Evolutionary conservation across 169 alveolate species (phyloP).

Genomic region (Plasmodium adleri): DNA sequence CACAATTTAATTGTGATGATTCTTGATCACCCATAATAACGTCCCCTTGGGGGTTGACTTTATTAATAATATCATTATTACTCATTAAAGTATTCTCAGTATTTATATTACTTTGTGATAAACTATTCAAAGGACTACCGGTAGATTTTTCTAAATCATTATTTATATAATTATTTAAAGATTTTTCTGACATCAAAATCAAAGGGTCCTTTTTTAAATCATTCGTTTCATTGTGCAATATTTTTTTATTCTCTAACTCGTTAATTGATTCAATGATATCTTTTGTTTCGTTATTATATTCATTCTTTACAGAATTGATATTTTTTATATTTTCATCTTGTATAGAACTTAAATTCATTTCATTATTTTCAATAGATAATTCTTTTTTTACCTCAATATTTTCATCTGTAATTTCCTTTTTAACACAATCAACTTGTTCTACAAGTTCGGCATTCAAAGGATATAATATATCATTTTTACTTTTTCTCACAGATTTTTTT

Average conservation of each 20-base stretch:
- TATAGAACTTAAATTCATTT: not conserved
- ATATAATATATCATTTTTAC: no score
- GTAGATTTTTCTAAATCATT: slow-evolving; percentile 6
- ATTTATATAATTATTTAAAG: not conserved
- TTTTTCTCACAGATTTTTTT: no score
- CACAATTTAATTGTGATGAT: no score
- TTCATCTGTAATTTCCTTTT: no score
- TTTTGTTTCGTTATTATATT: not conserved
- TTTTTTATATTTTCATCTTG: not conserved
- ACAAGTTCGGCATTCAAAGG: no score
- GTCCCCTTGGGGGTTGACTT: not conserved
- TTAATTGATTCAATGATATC: not conserved
- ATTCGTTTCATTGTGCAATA: slow-evolving; percentile 11
- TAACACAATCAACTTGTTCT: no score
- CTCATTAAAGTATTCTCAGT: not conserved
- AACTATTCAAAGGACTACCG: not conserved
- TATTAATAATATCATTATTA: not conserved
- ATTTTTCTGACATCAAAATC: slow-evolving; percentile 10
- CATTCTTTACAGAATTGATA: not conserved
- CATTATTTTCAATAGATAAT: no score
- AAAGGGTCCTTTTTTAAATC: slow-evolving; percentile 24
- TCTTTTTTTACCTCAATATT: no score
- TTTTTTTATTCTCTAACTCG: not conserved
- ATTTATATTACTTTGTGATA: slow-evolving; percentile 9
- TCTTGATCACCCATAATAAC: not conserved